Evolutionary conservation across 139 green algal species (phyloP), one percentile per base, ranked within the genome.

Genomic region (Chlamydomonas applanata): DNA sequence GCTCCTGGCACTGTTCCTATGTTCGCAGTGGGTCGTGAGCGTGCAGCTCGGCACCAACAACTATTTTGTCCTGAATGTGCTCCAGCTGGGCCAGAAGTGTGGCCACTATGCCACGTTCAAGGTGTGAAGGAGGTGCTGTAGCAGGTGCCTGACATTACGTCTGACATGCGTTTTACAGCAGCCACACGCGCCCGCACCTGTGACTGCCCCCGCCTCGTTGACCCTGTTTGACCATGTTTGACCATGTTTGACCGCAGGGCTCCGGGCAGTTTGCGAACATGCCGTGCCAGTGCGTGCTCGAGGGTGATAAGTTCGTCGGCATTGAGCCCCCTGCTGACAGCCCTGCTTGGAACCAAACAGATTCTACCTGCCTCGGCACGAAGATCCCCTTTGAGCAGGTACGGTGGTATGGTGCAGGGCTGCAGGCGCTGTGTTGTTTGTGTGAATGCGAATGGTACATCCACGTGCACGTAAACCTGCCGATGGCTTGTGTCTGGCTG

Each of bases 61-160:
- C 35, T 90, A 86, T 57, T 90, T 89, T 76, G 85, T 89, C 1
- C 71, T 77, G 44, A 80, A 85, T n/a, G 67, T 85, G 0, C 74
- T 87, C 2, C 32, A 65, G 35, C 73, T 76, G 3, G 19, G n/a
- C 24, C n/a, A 13, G 4, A 65, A 49, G 1, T 82, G 46, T 32
- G 69, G 54, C 30, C 32, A 64, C 2, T 72, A 86, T 60, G 17
- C 44, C n/a, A 34, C 69, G 1, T 66, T 52, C 30, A 70, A 54
- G 32, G 63, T 70, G 63, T 54, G 34, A 9, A 14, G n/a, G n/a
- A n/a, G n/a, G n/a, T n/a, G n/a, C n/a, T n/a, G n/a, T n/a, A n/a
- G n/a, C n/a, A n/a, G n/a, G n/a, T 72, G 1, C 61, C 61, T 44
- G 73, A 72, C 27, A 62, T 78, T 22, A 36, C 35, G 4, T 44